Evolutionary conservation across 2,329 filamentous ascomycete species (phyloP), one percentile per base, ranked within the genome.

Genomic region (Cytospora paraplurivora): DNA sequence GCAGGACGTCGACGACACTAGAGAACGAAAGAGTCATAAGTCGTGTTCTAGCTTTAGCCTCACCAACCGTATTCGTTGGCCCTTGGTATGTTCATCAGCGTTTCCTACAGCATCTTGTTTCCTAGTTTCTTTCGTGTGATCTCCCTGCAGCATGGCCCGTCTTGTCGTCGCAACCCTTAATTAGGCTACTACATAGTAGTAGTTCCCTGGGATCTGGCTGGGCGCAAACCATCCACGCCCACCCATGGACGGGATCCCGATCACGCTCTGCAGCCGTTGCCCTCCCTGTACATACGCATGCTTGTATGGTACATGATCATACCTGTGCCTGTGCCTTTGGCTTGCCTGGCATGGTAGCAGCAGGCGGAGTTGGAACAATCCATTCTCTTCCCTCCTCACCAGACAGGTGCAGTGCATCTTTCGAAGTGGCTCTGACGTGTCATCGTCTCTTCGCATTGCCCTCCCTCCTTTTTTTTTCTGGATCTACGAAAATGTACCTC

Each of bases 391-490:
- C 11, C 44, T 59, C 44, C 47, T 54, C 59, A 35, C 54, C 63
- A 65, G 52, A 35, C 41, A 51, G 51, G 55, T 56, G 52, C 41
- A 27, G 44, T 56, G 63, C 60, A 59, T 32, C 38, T 37, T 53
- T 66, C 67, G 59, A 66, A 68, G 67, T 68, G 67, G 58, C 69
- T 70, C 70, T 72, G 70, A 72, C 69, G 70, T 72, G 70, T 71
- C 71, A 70, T 54, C 44, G 37, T 47, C 27, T 19, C 35, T 58
- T 58, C 47, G 17, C 50, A 44, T 44, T 38, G 49, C 64, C 19
- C 44, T 47, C 41, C 44, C 49, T 41, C 51, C 47, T 52, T 27
- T 44, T 27, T 27, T 27, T 27, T 27, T 27, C 27, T 27, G 27
- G 27, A 27, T 27, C 27, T 27, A 3, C 27, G 27, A 27, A 3